These are phyloP conservation scores for Hypoxylon sp. DNA, from an alignment of 2,329 filamentous ascomycete species.

Conservation along the genomic window DNA sequence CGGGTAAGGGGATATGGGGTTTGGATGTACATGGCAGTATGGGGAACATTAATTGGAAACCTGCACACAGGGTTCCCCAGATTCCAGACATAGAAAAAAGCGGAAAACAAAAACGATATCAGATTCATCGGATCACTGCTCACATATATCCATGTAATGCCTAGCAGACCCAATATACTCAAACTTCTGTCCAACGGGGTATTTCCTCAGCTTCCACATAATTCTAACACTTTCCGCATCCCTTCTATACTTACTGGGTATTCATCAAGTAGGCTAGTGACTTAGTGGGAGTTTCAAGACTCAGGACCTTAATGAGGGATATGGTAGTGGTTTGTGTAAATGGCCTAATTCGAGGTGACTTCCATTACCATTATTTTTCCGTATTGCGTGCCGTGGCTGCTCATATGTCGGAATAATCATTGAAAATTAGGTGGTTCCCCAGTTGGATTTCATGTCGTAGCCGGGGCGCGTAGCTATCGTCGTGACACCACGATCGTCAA, in stretches of 20 bases:
- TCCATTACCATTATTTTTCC: slow-evolving; percentile 39
- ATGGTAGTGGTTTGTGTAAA: slow-evolving; percentile 59
- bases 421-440: slow-evolving; percentile 48
- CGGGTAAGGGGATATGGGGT: slow-evolving; percentile 8
- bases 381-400: slow-evolving; percentile 49
- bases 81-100: not conserved
- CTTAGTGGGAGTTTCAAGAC: slow-evolving; percentile 55
- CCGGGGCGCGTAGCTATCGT: slow-evolving; percentile 58
- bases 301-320: slow-evolving; percentile 60
- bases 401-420: slow-evolving; percentile 47
- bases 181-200: slow-evolving; percentile 57
- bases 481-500: slow-evolving; percentile 52
- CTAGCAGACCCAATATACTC: slow-evolving; percentile 33
- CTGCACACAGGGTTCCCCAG: not conserved
- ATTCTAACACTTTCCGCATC: slow-evolving; percentile 58
- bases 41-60: slow-evolving; percentile 7
- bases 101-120: not conserved
- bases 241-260: slow-evolving; percentile 55
- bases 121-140: not conserved
- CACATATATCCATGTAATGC: not conserved
- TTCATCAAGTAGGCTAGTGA: slow-evolving; percentile 60
- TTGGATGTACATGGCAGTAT: not conserved
- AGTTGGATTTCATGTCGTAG: slow-evolving; percentile 49
- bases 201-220: slow-evolving; percentile 64
- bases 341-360: slow-evolving; percentile 55